These are phyloP conservation scores for Naganishia vaughanmartiniae DNA, from an alignment of 768 basidiomycete genomes.

Conservation along the genomic window DNA sequence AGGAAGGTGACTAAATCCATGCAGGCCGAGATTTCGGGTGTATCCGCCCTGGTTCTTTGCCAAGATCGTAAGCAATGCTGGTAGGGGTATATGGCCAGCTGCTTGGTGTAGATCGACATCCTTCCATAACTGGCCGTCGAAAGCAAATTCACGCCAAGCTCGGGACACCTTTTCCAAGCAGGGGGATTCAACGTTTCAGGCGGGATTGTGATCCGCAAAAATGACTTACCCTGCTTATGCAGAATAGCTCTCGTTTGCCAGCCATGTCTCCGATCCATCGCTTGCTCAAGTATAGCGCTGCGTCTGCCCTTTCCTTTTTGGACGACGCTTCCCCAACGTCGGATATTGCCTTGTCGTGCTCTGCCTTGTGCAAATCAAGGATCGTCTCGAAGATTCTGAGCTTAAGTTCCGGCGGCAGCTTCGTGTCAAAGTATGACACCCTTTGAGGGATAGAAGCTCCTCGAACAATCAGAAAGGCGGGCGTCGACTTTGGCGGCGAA, in stretches of 20 bases:
- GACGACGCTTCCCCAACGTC: conserved; percentile 41
- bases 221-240: conserved; percentile 70
- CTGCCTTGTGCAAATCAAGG: conserved; percentile 62
- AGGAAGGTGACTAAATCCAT: conserved; percentile 66
- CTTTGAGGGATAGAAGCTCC: neutral
- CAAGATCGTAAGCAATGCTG: conserved; percentile 54
- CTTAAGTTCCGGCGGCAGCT: conserved; percentile 69
- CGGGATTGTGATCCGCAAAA: neutral
- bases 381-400: conserved; percentile 62
- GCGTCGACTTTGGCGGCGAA: neutral
- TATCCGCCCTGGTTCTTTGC: conserved; percentile 47
- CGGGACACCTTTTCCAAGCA: neutral
- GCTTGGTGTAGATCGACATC: conserved; percentile 58
- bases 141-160: conserved; percentile 67
- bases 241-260: conserved; percentile 74
- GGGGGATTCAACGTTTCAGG: neutral
- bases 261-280: conserved; percentile 72
- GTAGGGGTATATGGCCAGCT: conserved; percentile 10
- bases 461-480: neutral
- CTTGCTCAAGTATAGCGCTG: conserved; percentile 45
- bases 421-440: conserved; percentile 31
- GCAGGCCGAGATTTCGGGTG: conserved; percentile 65
- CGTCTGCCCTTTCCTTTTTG: conserved; percentile 4
- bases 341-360: conserved; percentile 54
- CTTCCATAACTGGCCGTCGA: conserved; percentile 85